Base-by-base conservation (phyloP, 2,329 filamentous ascomycete genomes). In the Aspergillus aculeatus region DNA sequence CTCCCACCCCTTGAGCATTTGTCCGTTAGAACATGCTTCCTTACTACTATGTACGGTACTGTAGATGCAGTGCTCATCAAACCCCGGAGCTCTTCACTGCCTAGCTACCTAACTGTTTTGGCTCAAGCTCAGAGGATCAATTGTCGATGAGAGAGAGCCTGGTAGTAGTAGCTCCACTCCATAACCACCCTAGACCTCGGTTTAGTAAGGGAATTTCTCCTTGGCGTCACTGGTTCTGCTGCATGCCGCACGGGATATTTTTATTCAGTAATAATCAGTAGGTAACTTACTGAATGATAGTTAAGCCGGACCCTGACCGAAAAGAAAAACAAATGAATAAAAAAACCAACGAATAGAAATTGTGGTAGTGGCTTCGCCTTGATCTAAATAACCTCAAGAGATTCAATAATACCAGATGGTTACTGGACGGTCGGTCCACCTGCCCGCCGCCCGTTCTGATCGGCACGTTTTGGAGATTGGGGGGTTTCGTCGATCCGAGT, bases 391-490 rank as follows among this genome's bases (percentile, higher is more conserved):
- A 35, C 32, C 11, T 35, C 32, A 12, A 35, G 4, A 12, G 32
- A 44, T 19, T 44, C 16, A n/a, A 16, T 44, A 44, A 7, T n/a
- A 44, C 14, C n/a, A 16, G 16, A 44, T 44, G 38, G n/a, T 44
- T 19, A 44, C 38, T 9, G 32, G 38, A 6, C 38, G 38, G 31
- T 52, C 50, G 38, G 31, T 52, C 50, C 50, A 52, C 50, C 50
- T 38, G 26, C 26, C 26, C 48, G 48, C 59, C 52, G 58, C 47
- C 57, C 59, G 59, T 58, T 58, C 44, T 62, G 61, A 62, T 62
- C 61, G 58, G 58, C 61, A 62, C 58, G 58, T 61, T 62, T 62
- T 21, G 54, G 49, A 52, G 57, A 41, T 59, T 53, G 60, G 56
- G 41, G 57, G 53, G 23, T 14, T 23, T 24, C 23, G 61, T 58